Conservation (phyloP, 2,329 filamentous ascomycete species). For the Simplicillium sp. region DNA sequence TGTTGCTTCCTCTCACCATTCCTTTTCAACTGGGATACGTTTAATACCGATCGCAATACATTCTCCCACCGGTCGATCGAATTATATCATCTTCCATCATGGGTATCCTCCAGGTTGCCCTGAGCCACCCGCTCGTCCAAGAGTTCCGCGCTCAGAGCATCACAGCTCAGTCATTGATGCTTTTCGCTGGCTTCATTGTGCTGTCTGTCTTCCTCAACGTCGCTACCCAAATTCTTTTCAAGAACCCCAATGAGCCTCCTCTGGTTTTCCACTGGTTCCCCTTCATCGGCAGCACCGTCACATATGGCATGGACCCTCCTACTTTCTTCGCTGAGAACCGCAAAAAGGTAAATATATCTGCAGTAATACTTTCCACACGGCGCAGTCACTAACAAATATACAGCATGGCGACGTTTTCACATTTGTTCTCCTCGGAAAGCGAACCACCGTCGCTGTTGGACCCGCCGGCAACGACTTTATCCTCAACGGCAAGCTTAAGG, state of each 20-base stretch:
- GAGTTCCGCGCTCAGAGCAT: slow-evolving; percentile 38
- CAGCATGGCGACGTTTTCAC: slow-evolving; percentile 42
- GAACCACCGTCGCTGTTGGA: slow-evolving; percentile 40
- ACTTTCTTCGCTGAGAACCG: slow-evolving; percentile 71
- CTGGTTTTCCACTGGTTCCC: slow-evolving; percentile 76
- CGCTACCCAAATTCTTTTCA: slow-evolving; percentile 67
- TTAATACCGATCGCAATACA: background rate
- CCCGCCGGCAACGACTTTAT: slow-evolving; percentile 45
- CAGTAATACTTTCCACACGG: background rate
- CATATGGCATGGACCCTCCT: slow-evolving; percentile 91
- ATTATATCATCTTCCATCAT: slow-evolving; percentile 23
- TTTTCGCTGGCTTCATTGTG: slow-evolving; percentile 32
- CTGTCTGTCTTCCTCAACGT: slow-evolving; percentile 69
- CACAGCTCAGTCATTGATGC: slow-evolving; percentile 36
- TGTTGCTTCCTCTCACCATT: background rate
- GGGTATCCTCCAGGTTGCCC: slow-evolving; percentile 45
- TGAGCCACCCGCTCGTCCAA: slow-evolving; percentile 38
- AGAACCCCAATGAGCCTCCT: slow-evolving; percentile 72
- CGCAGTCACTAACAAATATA: slow-evolving; percentile 21
- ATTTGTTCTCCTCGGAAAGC: slow-evolving; percentile 41
- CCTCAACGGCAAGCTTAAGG: slow-evolving; percentile 42
- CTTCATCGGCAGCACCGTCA: slow-evolving; percentile 81
- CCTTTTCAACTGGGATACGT: background rate
- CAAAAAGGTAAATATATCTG: slow-evolving; percentile 52
- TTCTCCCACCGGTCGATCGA: too few species aligned